These are phyloP conservation scores for Malus hybrid DNA, from an alignment of 331 rosid genomes.

Conservation along the genomic window DNA sequence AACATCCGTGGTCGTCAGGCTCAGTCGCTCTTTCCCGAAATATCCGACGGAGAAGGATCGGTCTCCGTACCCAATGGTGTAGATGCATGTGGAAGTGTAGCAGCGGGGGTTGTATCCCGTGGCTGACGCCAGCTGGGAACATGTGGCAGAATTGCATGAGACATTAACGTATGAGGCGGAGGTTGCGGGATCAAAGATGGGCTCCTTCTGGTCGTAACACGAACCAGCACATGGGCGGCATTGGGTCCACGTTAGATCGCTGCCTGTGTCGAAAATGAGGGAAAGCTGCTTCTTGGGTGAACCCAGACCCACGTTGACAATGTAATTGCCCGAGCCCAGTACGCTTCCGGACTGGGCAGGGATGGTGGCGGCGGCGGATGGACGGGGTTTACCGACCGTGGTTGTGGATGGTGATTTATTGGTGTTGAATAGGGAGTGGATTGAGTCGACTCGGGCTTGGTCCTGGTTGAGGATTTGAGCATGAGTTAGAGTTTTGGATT, in stretches of 20 bases:
- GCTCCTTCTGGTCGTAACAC: conserved; percentile 59
- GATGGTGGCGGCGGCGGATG: conserved; percentile 17
- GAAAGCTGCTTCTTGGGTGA: conserved; percentile 50
- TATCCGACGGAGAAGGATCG: conserved; percentile 47
- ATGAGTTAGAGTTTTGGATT: not conserved
- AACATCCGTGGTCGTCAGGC: conserved; percentile 20
- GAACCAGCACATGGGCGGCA: conserved; percentile 49
- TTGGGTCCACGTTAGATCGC: conserved; percentile 78
- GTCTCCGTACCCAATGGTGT: conserved; percentile 52
- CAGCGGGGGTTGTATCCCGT: conserved; percentile 49
- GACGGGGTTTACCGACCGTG: not conserved
- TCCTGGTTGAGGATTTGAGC: conserved; percentile 16
- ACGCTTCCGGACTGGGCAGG: conserved; percentile 56
- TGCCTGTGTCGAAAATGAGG: conserved; percentile 59
- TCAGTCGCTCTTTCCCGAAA: conserved; percentile 39
- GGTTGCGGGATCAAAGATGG: conserved; percentile 40
- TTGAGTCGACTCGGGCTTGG: conserved; percentile 25
- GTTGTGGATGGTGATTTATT: not conserved
- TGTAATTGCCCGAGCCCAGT: conserved; percentile 50
- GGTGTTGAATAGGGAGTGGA: conserved; percentile 4
- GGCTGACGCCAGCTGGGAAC: conserved; percentile 41
- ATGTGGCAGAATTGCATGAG: conserved; percentile 26
- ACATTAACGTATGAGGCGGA: conserved; percentile 42
- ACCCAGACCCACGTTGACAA: conserved; percentile 58
- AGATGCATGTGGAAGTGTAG: conserved; percentile 33